Base-by-base conservation (phyloP, 1,139 yeast genomes). In the Geotrichum candidum region DNA sequence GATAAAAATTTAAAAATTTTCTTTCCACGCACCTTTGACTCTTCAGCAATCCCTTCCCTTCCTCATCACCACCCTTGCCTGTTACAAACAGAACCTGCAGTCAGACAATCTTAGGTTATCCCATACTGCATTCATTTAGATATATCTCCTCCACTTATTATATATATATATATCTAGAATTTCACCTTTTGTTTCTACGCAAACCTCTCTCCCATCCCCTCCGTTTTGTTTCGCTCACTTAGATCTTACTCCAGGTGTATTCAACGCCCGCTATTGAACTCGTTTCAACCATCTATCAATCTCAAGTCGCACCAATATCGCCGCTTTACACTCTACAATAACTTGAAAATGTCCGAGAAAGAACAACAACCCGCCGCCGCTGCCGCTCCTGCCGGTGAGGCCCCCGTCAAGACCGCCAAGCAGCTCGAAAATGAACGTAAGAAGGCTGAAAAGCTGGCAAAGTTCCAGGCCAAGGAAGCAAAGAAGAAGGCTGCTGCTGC, bases 401-500 rank as follows among this genome's bases (percentile, higher is more conserved):
- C 68, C 51, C 69, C 71, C 6, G 65, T 56, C 59, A 78, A 78
- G 68, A 76, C 80, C 53, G 77, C 73, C 62, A 77, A 75, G 66
- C 80, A 73, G 73, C 71, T 92, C 62, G 97, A 92, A 76, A 92
- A 91, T 74, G 99, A 94, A 78, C 85, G 87, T 72, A 92, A 92
- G 80, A 92, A 92, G 83, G 97, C 97, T 60, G 99, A 94, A 79
- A 94, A 94, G 76, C 79, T 91, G 72, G 96, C 97, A 72, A 94
- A 92, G 75, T 92, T 92, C 76, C 83, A 87, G 69, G 98, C 98
- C 61, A 94, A 94, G 77, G 88, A 92, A 78, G 91, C 92, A 65
- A 90, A 90, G 71, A 41, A 41, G 48, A 86, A 87, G 76, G 85
- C 74, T 69, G 67, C 78, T 63, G 75, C 74, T 59, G 77, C 76